Evolutionary conservation across 257 asterid species (phyloP), one percentile per base, ranked within the genome.

Genomic region (Mitragyna speciosa): DNA sequence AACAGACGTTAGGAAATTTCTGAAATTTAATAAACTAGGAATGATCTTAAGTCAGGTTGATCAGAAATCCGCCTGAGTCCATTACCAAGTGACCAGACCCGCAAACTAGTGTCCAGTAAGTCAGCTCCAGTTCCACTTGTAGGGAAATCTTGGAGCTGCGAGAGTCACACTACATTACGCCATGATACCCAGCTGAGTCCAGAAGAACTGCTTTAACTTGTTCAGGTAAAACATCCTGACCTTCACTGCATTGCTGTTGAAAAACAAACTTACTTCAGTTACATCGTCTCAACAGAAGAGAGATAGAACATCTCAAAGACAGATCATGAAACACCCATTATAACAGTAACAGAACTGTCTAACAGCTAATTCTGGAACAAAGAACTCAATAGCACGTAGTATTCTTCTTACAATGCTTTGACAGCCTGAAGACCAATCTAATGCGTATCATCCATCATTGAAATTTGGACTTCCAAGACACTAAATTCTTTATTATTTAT

Each of bases 201-300:
- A 93, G 80, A 45, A 91, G 91, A 71, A 85, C 82, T 11, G 95
- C 91, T 83, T 90, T 91, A 86, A 93, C 92, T 28, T 91, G 94
- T 67, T 93, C 97, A 2, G 97, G 93, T 73, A 84, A 88, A 22
- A 91, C 82, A n/a, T 91, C 95, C 76, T 87, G 90, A 28, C 94
- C 91, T 73, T 92, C 97, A 70, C 83, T 85, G 84, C 92, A 88
- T 90, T 91, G 97, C 98, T 94, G 90, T 56, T 56, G 64, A 56
- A 56, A 56, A 56, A 5, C 64, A 19, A 56, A 56, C 64, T 19
- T 19, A 56, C 22, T 52, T 52, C 49, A 45, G 49, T 45, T 8
- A 2, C 49, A 45, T 45, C 0, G 64, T 56, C 28, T 56, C 7
- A 0, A 8, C 5, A 20, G 64, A 22, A 56, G 28, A 20, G 64